Evolutionary conservation across 805 yeast genomes (phyloP).

Genomic region (Pichia insulana): DNA sequence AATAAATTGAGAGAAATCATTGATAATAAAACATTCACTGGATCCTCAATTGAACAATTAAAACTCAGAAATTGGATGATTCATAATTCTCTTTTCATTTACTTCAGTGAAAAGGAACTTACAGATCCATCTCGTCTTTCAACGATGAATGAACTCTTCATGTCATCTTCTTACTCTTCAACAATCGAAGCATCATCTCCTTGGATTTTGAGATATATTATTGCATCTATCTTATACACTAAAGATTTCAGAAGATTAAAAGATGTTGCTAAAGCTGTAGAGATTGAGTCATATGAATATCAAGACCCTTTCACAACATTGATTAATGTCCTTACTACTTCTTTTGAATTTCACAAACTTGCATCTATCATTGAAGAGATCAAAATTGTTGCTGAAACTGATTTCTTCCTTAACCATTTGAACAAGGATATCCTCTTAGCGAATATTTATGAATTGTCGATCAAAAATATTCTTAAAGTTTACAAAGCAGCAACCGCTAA

Average conservation of each 20-base stretch:
- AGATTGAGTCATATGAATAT: slow-evolving; percentile 58
- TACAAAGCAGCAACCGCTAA: slow-evolving; percentile 18
- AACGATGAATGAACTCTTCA: slow-evolving; percentile 46
- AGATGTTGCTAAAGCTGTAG: slow-evolving; percentile 49
- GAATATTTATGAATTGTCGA: slow-evolving; percentile 18
- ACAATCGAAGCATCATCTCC: slow-evolving; percentile 67
- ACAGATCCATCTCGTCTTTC: slow-evolving; percentile 29
- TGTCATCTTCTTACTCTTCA: slow-evolving; percentile 50
- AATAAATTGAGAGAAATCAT: slow-evolving; percentile 47
- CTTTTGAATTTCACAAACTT: slow-evolving; percentile 50
- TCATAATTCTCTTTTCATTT: slow-evolving; percentile 62
- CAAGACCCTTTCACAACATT: slow-evolving; percentile 55
- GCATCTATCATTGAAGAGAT: slow-evolving; percentile 40
- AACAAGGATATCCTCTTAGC: slow-evolving; percentile 18
- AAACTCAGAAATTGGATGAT: slow-evolving; percentile 60
- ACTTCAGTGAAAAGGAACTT: slow-evolving; percentile 26
- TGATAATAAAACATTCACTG: slow-evolving; percentile 42
- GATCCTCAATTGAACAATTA: slow-evolving; percentile 49
- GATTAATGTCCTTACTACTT: slow-evolving; percentile 45
- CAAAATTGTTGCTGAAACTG: slow-evolving; percentile 39
- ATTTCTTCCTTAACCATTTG: slow-evolving; percentile 48
- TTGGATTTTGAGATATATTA: slow-evolving; percentile 59
- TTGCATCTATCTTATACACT: slow-evolving; percentile 45
- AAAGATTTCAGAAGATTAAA: slow-evolving; percentile 41
- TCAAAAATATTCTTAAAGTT: slow-evolving; percentile 22